Base-by-base conservation (phyloP, 2,329 filamentous ascomycete species). In the Trichoderma sp. region DNA sequence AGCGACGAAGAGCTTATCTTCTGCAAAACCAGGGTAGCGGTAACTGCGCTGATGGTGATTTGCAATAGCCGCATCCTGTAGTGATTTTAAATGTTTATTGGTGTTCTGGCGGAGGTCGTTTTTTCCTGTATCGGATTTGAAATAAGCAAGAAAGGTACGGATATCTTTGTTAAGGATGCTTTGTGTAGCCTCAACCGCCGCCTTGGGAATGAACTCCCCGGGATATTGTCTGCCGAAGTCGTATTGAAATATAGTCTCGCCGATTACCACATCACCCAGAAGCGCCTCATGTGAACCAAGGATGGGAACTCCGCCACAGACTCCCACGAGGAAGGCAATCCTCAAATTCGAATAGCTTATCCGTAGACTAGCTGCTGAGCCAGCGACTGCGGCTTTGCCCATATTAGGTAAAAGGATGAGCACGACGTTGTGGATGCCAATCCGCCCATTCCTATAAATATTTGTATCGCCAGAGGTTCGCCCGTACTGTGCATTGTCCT, bases 211-310 rank as follows among this genome's bases (percentile, higher is more conserved):
- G 15, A 76, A 77, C 1, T 68, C 32, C 9, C 69, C 68, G 0
- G 74, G 70, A 3, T 70, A 69, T 48, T 64, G 73, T 27, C 74
- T 70, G 4, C 75, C 77, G 57, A 74, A 70, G 45, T 78, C 76
- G 54, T 73, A 76, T 39, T 78, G 74, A 22, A 78, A 27, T 1
- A 78, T 63, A 0, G 70, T 69, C 5, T 71, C 67, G 34, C 74
- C 73, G n/a, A 78, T 72, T 9, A 76, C 54, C 3, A 76, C 73
- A 54, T 76, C 75, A 3, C 75, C 75, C 0, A 76, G 70, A 2
- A 73, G n/a, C 4, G 72, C 68, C 25, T 73, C 73, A 9, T 37
- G 37, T n/a, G 27, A 1, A 4, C 25, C 54, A 1, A 61, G 48
- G 17, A 22, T 27, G 2, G 73, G 74, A 3, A 72, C 69, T 8